Evolutionary conservation across 1,139 yeast genomes (phyloP), one percentile per base, ranked within the genome.

Genomic region (Ogataea hybrid): DNA sequence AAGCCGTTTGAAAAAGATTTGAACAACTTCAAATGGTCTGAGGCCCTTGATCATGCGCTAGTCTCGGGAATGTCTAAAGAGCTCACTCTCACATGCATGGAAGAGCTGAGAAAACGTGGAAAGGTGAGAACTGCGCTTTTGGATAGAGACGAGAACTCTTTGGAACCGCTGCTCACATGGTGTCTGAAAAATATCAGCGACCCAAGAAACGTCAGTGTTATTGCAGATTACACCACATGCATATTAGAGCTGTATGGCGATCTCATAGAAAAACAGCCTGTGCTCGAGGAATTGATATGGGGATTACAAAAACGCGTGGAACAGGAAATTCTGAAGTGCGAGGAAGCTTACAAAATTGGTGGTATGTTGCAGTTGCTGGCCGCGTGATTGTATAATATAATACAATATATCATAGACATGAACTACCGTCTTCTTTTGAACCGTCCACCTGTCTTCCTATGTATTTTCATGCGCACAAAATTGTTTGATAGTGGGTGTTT

Each of bases 281-380:
- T 86, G 6, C 70, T 92, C 51, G 90, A 84, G 52, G 94, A 84
- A 53, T 71, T 85, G 44, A 68, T 88, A 43, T 65, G 71, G 37
- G 75, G 75, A 44, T 68, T 92, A 50, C 71, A 74, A 56, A 75
- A 73, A 56, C 79, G 78, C 56, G 73, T 90, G 32, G 75, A 75
- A 46, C 61, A 68, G 28, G 97, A 90, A 65, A 79, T 89, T 31
- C 74, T 71, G 46, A 82, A 84, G 57, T 87, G 96, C 35, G 79
- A 81, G 59, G 96, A 90, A 61, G 96, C 97, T 7, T 84, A 83
- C 62, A 84, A 81, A 60, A 81, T 92, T 38, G 88, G 85, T 56
- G 98, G 98, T 47, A 92, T 92, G 97, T 71, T 92, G 56, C 94
- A 88, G 63, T 66, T 92, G 52, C 71, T 90, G 54, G 79, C 78